Evolutionary conservation across 441 rosid species (phyloP), one percentile per base, ranked within the genome.

Genomic region (Syzygium syzygioides): DNA sequence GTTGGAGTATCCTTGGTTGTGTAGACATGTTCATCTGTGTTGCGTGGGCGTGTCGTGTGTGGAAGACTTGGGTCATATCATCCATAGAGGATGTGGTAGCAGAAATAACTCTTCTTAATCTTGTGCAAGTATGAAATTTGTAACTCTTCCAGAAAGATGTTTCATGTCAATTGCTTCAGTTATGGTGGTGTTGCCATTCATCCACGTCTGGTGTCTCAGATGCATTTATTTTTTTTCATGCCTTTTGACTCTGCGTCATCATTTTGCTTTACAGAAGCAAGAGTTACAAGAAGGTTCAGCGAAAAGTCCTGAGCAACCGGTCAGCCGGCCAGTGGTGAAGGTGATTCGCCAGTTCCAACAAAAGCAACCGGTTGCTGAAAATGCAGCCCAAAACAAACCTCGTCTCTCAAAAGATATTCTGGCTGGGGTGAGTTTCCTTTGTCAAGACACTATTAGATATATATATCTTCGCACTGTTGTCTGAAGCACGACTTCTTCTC

Each of bases 321-420:
- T 60, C 53, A 86, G 41, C 54, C 93, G 90, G 41, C 95, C 79
- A 66, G 66, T 64, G 57, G 88, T 91, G 9, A 94, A 95, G 90
- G 89, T 89, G 79, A 87, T 94, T 88, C 98, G 96, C 28, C 93
- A 94, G 60, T 95, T 97, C 88, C 93, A 92, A 23, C 99, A 95
- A 94, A 97, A 91, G 91, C 92, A 91, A 90, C 94, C 99, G n/a
- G 93, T 98, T 34, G 92, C 89, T n/a, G 92, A 91, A 54, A 92
- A 92, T 88, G 80, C 91, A 53, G 86, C 92, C 88, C 89, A 93
- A 90, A 91, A 91, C 88, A 95, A 94, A 89, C 91, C 95, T 54
- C 90, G 90, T 57, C 96, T 97, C 86, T 96, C 99, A 28, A 92
- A 93, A 57, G 98, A 96, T 71, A 34, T 96, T 85, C 92, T 98